Evolutionary conservation across 306 rosid species (phyloP).

Genomic region (Delonix regia): DNA sequence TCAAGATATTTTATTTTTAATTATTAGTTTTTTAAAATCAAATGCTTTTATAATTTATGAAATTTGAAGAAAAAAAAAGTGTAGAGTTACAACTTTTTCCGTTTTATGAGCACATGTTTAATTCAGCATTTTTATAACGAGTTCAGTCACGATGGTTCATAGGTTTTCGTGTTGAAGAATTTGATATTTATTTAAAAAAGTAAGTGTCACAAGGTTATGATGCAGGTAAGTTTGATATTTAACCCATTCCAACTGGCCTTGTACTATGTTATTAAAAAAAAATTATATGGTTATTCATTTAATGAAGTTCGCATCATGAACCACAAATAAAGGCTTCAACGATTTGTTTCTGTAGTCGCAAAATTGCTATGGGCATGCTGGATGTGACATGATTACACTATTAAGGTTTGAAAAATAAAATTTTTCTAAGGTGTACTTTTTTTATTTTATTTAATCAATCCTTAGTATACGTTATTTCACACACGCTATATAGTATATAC

Average conservation of each 20-base stretch:
- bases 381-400: not conserved
- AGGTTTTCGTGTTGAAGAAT: not conserved
- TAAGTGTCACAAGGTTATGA: no score
- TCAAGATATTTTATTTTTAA: no score
- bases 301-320: not conserved
- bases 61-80: no score
- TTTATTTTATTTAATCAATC: no score
- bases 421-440: no score
- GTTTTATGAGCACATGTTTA: not conserved
- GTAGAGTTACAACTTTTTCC: not conserved
- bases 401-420: not conserved
- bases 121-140: not conserved
- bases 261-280: no score
- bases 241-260: not conserved
- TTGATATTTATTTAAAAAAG: not conserved
- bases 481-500: no score
- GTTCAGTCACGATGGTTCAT: not conserved
- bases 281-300: not conserved
- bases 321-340: not conserved
- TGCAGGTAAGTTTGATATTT: not conserved
- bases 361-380: not conserved
- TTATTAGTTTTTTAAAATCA: no score
- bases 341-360: not conserved
- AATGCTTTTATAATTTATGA: no score
- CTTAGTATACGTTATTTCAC: no score